phyloP scores from a whole-genome alignment of 352 stramenopile genomes.

The Phytophthora fragariaefolia region DNA sequence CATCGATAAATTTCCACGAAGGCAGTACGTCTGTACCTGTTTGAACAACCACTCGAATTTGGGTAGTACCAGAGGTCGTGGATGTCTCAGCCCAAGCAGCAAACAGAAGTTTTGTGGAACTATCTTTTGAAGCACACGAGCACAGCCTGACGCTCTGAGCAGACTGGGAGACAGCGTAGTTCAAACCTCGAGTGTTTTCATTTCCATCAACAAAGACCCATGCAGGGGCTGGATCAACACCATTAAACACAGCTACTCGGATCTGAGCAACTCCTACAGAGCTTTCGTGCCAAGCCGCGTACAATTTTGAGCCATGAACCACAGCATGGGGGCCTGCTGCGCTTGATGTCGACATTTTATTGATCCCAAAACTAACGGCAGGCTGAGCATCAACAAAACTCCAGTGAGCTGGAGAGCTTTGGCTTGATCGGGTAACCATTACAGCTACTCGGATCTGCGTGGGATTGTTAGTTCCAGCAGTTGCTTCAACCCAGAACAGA shows the following conservation, averaged over 20 bases:
- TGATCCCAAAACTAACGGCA: constrained; percentile 46
- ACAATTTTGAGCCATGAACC: constrained; percentile 52
- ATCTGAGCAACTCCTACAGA: constrained; percentile 41
- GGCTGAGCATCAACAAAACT: constrained; percentile 40
- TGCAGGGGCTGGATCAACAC: constrained; percentile 38
- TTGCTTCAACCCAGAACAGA: constrained; percentile 59
- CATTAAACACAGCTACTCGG: constrained; percentile 64
- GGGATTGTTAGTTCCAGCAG: constrained; percentile 31
- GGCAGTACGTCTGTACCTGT: constrained; percentile 46
- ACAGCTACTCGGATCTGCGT: constrained; percentile 59
- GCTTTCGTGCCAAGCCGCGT: constrained; percentile 64
- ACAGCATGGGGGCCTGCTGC: constrained; percentile 41
- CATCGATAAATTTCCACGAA: constrained; percentile 62
- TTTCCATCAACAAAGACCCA: constrained; percentile 76
- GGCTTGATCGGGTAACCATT: constrained; percentile 35
- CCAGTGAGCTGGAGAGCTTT: constrained; percentile 41
- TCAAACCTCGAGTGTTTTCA: constrained; percentile 40
- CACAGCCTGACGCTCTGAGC: constrained; percentile 48
- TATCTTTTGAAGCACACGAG: constrained; percentile 43
- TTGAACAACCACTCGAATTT: constrained; percentile 64
- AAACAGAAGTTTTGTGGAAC: constrained; percentile 38
- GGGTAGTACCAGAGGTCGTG: constrained; percentile 25
- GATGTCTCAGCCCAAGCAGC: constrained; percentile 62
- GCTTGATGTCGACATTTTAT: constrained; percentile 46
- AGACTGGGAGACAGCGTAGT: constrained; percentile 40